Conservation (phyloP, 495 filamentous ascomycete genomes). For the Penicillium fimorum region DNA sequence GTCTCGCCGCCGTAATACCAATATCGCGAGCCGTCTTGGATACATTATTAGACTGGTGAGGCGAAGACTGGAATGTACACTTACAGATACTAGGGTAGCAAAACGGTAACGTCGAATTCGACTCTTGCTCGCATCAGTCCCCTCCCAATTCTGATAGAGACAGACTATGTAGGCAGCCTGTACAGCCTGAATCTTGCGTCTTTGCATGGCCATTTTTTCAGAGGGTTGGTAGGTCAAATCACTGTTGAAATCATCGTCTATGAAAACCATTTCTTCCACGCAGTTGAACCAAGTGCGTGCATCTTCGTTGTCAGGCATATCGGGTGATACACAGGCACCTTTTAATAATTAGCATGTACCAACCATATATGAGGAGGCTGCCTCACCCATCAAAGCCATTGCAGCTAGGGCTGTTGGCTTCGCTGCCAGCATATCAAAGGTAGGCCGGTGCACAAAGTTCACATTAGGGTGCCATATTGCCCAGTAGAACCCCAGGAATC, state of each 20-base stretch:
- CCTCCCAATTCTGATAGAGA: conserved; percentile 31
- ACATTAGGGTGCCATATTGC: conserved; percentile 28
- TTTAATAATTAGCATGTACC: not conserved
- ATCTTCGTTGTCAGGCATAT: conserved; percentile 23
- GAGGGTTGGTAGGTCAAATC: conserved; percentile 11
- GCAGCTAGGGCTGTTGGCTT: conserved; percentile 20
- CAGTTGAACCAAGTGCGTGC: conserved; percentile 25
- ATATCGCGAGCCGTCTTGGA: conserved; percentile 25
- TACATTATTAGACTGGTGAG: not conserved
- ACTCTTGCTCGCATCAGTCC: conserved; percentile 22
- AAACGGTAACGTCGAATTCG: conserved; percentile 24
- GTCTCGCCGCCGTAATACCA: conserved; percentile 19
- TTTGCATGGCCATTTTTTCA: conserved; percentile 3
- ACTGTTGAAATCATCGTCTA: conserved; percentile 27
- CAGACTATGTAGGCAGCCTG: conserved; percentile 32
- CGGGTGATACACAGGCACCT: conserved; percentile 25
- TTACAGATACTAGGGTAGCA: conserved; percentile 24
- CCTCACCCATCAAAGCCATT: conserved; percentile 22
- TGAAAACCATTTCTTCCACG: conserved; percentile 26
- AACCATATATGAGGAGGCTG: not conserved
- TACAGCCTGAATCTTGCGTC: conserved; percentile 20
- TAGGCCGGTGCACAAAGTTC: conserved; percentile 25
- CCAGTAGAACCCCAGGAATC: conserved; percentile 21
- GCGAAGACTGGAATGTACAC: not conserved
- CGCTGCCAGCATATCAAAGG: conserved; percentile 17